These are phyloP conservation scores for Cystobasidium slooffiae DNA, from an alignment of 1,284 basidiomycete genomes.

Conservation along the genomic window DNA sequence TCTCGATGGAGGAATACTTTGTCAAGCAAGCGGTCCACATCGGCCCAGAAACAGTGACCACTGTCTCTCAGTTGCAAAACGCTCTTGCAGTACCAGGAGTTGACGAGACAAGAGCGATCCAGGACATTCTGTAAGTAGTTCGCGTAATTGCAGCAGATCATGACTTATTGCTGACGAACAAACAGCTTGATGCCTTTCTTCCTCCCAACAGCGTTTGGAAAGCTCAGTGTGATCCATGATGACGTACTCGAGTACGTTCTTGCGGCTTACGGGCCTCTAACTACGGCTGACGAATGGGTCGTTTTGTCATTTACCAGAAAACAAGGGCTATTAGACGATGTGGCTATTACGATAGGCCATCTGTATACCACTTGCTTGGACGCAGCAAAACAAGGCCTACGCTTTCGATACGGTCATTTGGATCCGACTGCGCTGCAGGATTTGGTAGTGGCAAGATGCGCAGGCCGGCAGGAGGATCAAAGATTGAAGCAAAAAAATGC, in stretches of 20 bases:
- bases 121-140: neutral
- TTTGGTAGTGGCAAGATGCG: neutral
- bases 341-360: slow-evolving; percentile 34
- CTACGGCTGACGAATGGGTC: slow-evolving; percentile 4
- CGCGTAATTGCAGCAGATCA: neutral
- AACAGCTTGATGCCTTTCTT: slow-evolving; percentile 39
- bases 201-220: slow-evolving; percentile 33
- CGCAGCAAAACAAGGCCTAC: slow-evolving; percentile 47
- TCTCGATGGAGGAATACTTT: slow-evolving; percentile 51
- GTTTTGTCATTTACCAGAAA: neutral
- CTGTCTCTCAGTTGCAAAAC: neutral
- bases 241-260: slow-evolving; percentile 36
- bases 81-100: neutral
- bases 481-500: too few species aligned
- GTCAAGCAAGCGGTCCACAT: slow-evolving; percentile 44
- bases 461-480: too few species aligned
- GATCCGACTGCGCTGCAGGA: neutral
- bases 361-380: slow-evolving; percentile 49
- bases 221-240: slow-evolving; percentile 38
- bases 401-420: slow-evolving; percentile 25
- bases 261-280: slow-evolving; percentile 4
- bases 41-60: slow-evolving; percentile 33
- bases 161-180: neutral
- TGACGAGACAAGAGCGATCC: neutral
- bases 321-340: neutral